Conservation (phyloP, 2,329 filamentous ascomycete species). For the Cladophialophora bantiana region DNA sequence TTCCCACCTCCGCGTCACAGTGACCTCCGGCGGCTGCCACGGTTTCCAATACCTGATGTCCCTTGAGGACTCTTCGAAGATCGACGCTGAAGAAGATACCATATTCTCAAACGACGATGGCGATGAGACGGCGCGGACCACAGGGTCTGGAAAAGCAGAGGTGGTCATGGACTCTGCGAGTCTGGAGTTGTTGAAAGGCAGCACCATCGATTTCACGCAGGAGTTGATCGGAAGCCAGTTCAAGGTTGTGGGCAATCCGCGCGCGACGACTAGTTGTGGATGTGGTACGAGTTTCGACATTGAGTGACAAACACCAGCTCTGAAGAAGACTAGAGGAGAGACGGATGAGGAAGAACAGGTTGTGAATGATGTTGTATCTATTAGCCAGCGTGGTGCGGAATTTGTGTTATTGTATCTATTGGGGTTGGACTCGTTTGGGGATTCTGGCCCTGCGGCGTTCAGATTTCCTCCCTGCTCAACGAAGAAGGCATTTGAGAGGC, state of each 20-base stretch:
- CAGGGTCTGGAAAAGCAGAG: constrained; percentile 63
- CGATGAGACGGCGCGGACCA: constrained; percentile 33
- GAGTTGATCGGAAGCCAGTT: constrained; percentile 96
- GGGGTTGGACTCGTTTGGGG: no score
- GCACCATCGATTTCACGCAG: constrained; percentile 95
- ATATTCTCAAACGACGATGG: constrained; percentile 66
- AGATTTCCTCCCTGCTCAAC: no score
- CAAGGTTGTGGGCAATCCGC: constrained; percentile 92
- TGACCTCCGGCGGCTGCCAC: constrained; percentile 94
- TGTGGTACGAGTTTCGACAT: constrained; percentile 99
- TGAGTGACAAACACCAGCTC: constrained; percentile 56
- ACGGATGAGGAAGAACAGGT: background rate
- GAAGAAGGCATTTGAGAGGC: no score
- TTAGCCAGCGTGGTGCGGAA: no score
- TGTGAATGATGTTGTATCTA: no score
- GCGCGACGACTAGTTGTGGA: constrained; percentile 91
- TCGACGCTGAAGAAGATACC: constrained; percentile 79
- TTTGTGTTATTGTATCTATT: no score
- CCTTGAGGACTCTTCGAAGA: constrained; percentile 65
- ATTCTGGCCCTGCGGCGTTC: no score
- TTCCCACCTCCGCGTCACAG: constrained; percentile 86
- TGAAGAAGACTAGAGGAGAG: background rate
- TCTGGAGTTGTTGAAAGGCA: constrained; percentile 86
- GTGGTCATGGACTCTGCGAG: constrained; percentile 89
- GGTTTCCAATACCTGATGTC: constrained; percentile 98